Conservation (phyloP, 73 alveolate genomes). For the Effrenium voratum region DNA sequence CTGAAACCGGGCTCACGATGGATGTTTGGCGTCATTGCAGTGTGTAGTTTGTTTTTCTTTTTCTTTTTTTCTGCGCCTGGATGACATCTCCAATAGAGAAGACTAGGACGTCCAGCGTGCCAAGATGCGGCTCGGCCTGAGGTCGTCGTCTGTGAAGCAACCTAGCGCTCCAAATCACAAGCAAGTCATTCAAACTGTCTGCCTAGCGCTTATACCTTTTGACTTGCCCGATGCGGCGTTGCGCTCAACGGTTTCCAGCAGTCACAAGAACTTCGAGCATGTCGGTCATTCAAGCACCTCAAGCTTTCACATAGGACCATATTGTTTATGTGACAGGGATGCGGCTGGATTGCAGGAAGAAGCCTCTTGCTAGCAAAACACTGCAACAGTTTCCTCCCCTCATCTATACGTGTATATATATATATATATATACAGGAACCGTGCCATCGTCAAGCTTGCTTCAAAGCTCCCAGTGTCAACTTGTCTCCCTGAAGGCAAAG, state of each 20-base stretch:
- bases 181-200: not conserved
- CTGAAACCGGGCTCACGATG: no score
- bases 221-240: not conserved
- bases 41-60: no score
- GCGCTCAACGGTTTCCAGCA: not conserved
- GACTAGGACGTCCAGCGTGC: constrained; percentile 53
- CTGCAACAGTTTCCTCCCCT: no score
- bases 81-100: constrained; percentile 69
- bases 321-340: not conserved
- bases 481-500: no score
- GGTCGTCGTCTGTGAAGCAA: not conserved
- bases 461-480: no score
- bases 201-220: not conserved
- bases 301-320: no score
- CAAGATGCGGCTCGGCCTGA: constrained; percentile 48
- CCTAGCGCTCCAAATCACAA: not conserved
- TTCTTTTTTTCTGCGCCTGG: no score
- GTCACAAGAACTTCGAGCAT: not conserved
- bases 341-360: not conserved
- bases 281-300: not conserved
- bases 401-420: no score
- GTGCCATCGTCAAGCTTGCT: no score
- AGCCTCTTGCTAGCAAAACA: no score
- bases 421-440: no score
- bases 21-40: no score